Percentiles rank a stretch among this genome's conserved stretches.
Conservation (phyloP, 2,329 filamentous ascomycete species). For the Penicillium corylophilum region DNA sequence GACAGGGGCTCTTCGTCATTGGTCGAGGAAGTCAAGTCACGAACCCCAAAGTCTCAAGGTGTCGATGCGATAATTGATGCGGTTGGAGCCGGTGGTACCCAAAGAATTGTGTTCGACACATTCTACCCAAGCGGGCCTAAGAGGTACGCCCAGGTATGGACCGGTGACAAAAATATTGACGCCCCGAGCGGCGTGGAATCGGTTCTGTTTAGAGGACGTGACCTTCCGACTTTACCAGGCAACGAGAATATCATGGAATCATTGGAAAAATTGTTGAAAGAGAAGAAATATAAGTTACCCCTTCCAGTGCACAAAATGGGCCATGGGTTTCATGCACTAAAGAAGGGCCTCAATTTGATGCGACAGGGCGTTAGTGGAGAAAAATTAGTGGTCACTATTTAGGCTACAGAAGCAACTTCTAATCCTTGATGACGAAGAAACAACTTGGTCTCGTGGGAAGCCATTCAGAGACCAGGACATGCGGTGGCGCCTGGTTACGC, state of each 20-base stretch:
- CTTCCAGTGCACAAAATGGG: conserved; percentile 29
- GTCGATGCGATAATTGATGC: conserved; percentile 39
- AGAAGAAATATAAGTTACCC: conserved; percentile 28
- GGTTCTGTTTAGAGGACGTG: conserved; percentile 21
- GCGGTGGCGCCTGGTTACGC: too few species aligned
- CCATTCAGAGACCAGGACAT: too few species aligned
- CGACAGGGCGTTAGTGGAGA: conserved; percentile 30
- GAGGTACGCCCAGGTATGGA: conserved; percentile 31
- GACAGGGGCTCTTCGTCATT: conserved; percentile 2
- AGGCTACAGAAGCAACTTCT: too few species aligned
- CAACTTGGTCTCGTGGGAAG: too few species aligned
- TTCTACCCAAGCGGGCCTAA: conserved; percentile 28
- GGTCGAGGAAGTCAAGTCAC: neutral
- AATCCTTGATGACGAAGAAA: too few species aligned
- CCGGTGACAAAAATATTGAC: conserved; percentile 18
- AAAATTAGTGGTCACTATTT: conserved; percentile 26
- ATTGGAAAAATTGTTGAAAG: conserved; percentile 23
- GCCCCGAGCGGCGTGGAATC: conserved; percentile 29
- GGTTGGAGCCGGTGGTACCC: conserved; percentile 25
- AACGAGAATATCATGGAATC: conserved; percentile 20
- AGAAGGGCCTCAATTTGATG: conserved; percentile 22
- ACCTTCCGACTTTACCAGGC: conserved; percentile 22
- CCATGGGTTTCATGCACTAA: conserved; percentile 23
- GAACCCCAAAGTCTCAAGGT: conserved; percentile 7
- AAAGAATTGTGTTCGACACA: conserved; percentile 25